Evolutionary conservation across 2,329 filamentous ascomycete genomes (phyloP), one percentile per base, ranked within the genome.

Genomic region (Emergomyces pasteurianus): DNA sequence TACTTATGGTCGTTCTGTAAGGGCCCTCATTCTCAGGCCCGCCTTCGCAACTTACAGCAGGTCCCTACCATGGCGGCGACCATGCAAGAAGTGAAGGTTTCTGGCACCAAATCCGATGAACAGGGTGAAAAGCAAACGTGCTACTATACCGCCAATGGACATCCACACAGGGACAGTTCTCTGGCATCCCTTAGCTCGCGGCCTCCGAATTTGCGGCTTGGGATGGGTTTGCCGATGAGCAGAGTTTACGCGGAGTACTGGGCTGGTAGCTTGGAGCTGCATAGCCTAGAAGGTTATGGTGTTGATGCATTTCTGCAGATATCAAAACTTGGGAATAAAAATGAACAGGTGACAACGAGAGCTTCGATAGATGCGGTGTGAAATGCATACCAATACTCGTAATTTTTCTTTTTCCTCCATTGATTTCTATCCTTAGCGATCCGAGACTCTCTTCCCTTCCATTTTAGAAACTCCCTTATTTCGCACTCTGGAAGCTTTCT

Each of bases 1-100:
- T 88, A 95, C 71, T 81, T 99, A 6, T 99, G 95, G 94, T 95
- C 91, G 31, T 99, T 99, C 73, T 91, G 86, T 75, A 97, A 97
- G 75, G 92, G 92, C 0, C 90, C 92, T 1, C 85, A 90, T 42
- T 88, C 86, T 62, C 81, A 87, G 65, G 83, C 85, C 63, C 85
- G 90, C 3, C 81, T 97, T n/a, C 80, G 89, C 67, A 97, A 96
- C 71, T 81, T 99, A 9, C 84, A 84, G 12, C 85, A 87, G 65
- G 92, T 99, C 2, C 94, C 94, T 2, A 88, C 89, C 63, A 88
- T 99, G 81, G 89, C 92, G 14, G 94, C 91, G 23, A 99, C 92
- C 0, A 85, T 96, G 78, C 90, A 97, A 74, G 94, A 96, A 73
- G 78, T 96, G 31, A 84, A 79, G 56, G 76, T 80, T 12, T 73